A percentile compares a stretch with the other conserved stretches of the same genome.
These are phyloP conservation scores for Xylaria multiplex DNA, from an alignment of 2,329 filamentous ascomycete species.

Conservation along the genomic window DNA sequence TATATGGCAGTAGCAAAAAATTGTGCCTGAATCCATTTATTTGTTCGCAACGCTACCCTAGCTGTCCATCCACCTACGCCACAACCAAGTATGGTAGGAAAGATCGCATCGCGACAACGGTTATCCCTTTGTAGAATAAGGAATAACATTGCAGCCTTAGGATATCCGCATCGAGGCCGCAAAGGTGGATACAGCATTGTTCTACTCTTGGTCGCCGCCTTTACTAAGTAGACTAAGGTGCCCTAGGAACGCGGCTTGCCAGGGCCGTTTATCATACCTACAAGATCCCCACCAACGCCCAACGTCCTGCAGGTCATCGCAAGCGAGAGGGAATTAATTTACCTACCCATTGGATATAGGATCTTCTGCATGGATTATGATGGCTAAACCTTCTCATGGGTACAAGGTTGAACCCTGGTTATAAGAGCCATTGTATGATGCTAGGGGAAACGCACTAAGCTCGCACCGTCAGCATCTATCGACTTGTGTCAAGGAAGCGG, in stretches of 20 bases:
- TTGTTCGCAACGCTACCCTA: too few relatives aligned
- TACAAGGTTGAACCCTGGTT: conserved; percentile 17
- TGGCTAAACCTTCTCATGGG: conserved; percentile 23
- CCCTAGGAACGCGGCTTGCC: conserved; percentile 13
- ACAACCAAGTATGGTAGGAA: neutral
- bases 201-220: conserved; percentile 2
- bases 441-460: conserved; percentile 17
- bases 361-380: conserved; percentile 32
- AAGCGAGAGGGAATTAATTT: conserved; percentile 31
- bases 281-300: conserved; percentile 11
- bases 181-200: neutral
- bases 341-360: conserved; percentile 34
- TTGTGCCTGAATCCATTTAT: too few relatives aligned
- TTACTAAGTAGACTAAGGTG: neutral
- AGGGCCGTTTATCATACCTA: conserved; percentile 17
- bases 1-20: neutral
- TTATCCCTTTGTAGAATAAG: too few relatives aligned
- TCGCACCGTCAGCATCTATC: conserved; percentile 5
- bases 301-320: conserved; percentile 32
- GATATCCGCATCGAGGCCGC: neutral
- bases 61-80: too few relatives aligned
- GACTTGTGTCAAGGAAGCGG: neutral
- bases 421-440: conserved; percentile 19
- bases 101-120: neutral
- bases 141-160: neutral